Evolutionary conservation across 1,284 basidiomycete genomes (phyloP).

Genomic region (Hemileia vastatrix): DNA sequence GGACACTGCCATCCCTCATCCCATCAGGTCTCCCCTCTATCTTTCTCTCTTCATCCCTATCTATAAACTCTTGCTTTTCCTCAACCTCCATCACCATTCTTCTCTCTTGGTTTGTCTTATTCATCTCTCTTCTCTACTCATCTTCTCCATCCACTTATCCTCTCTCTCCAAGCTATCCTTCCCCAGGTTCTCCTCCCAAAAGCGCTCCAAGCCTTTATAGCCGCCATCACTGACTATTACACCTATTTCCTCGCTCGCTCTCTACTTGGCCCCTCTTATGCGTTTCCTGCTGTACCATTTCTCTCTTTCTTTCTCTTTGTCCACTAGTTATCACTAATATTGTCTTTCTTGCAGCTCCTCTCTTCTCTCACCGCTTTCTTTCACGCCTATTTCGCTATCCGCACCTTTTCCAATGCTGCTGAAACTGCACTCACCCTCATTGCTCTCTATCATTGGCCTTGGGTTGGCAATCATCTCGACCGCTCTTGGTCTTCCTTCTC

Average conservation of each 20-base stretch:
- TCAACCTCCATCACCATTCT: slow-evolving; percentile 50
- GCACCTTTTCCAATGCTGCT: slow-evolving; percentile 84
- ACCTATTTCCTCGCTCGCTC: slow-evolving; percentile 57
- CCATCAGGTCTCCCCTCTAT: slow-evolving; percentile 44
- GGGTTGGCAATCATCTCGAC: slow-evolving; percentile 62
- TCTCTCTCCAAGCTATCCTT: slow-evolving; percentile 7
- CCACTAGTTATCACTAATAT: background rate
- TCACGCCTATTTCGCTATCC: slow-evolving; percentile 68
- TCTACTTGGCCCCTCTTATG: slow-evolving; percentile 56
- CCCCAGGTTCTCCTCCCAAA: slow-evolving; percentile 54
- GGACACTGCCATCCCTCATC: slow-evolving; percentile 62
- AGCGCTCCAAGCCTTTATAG: slow-evolving; percentile 66
- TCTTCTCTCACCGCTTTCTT: slow-evolving; percentile 79
- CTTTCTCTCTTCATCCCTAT: slow-evolving; percentile 60
- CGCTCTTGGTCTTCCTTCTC: slow-evolving; percentile 51
- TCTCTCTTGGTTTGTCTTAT: slow-evolving; percentile 52
- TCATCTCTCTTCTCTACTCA: slow-evolving; percentile 19
- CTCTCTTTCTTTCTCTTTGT: background rate
- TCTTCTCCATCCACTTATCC: background rate
- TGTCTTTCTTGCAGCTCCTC: slow-evolving; percentile 53
- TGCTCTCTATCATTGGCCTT: slow-evolving; percentile 67
- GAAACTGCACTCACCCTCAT: slow-evolving; percentile 76
- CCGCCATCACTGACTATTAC: slow-evolving; percentile 70
- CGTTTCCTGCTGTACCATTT: slow-evolving; percentile 53
- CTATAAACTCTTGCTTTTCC: slow-evolving; percentile 60